Evolutionary conservation across 345 rosid genomes (phyloP).

Genomic region (Boechera retrofracta): DNA sequence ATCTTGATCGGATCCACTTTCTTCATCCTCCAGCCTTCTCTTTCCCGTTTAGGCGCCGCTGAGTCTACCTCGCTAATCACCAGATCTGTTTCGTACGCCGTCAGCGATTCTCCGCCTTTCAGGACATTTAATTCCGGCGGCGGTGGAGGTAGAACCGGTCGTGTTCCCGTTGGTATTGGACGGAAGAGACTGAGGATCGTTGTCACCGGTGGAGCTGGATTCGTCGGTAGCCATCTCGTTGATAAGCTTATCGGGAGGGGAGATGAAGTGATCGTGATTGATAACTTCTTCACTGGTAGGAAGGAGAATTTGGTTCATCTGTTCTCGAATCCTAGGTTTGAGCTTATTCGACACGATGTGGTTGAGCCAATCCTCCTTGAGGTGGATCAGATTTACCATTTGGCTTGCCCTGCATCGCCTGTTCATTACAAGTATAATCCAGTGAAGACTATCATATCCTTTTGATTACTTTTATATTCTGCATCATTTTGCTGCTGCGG

Average conservation of each 20-base stretch:
- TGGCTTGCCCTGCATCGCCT: constrained; percentile 99
- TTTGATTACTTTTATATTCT: constrained; percentile 4
- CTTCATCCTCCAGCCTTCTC: constrained; percentile 91
- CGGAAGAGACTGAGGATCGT: constrained; percentile 78
- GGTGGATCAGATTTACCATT: constrained; percentile 99
- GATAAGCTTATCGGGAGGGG: constrained; percentile 90
- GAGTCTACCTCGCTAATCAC: constrained; percentile 51
- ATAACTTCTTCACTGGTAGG: constrained; percentile 95
- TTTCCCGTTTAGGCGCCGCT: constrained; percentile 66
- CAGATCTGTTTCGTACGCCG: constrained; percentile 45
- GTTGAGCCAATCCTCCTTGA: constrained; percentile 94
- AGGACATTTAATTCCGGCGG: constrained; percentile 39
- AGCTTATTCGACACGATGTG: constrained; percentile 95
- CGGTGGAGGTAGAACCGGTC: constrained; percentile 46
- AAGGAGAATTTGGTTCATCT: constrained; percentile 89
- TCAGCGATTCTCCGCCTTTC: constrained; percentile 25
- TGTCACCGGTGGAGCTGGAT: constrained; percentile 97
- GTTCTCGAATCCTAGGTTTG: constrained; percentile 84
- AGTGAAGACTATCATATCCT: constrained; percentile 98
- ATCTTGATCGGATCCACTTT: constrained; percentile 90
- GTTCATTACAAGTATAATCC: constrained; percentile 97
- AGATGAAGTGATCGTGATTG: constrained; percentile 94
- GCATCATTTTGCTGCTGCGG: constrained; percentile 8
- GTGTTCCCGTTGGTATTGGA: constrained; percentile 78
- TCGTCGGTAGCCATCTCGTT: constrained; percentile 96